Evolutionary conservation across 306 rosid genomes (phyloP).

Genomic region (Neltuma alba): DNA sequence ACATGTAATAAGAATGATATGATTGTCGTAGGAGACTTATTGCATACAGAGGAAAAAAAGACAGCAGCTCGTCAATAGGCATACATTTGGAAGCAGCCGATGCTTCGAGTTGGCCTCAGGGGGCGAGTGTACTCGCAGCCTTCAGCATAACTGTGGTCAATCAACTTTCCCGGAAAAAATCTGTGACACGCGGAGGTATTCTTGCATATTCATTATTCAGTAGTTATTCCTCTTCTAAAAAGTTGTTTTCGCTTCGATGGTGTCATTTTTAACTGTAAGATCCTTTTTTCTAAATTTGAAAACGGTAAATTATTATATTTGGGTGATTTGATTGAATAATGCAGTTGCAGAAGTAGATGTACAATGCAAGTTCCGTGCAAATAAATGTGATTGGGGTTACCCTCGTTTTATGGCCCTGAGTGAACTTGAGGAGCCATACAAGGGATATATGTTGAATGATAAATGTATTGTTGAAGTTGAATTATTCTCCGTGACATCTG

Average conservation of each 20-base stretch:
- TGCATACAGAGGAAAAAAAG: not conserved
- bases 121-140: not conserved
- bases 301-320: not conserved
- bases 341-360: not conserved
- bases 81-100: not conserved
- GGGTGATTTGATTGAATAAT: not conserved
- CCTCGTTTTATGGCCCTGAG: not conserved
- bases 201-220: not conserved
- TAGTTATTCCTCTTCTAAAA: not conserved
- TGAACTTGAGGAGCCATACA: not conserved
- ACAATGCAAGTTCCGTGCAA: not conserved
- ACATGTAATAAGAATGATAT: too few relatives aligned
- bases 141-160: not conserved
- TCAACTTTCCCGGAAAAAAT: not conserved
- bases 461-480: not conserved
- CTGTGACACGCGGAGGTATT: not conserved
- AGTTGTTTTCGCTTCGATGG: not conserved
- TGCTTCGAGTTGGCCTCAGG: not conserved
- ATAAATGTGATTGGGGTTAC: not conserved
- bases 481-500: not conserved
- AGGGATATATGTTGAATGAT: not conserved
- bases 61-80: not conserved
- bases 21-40: not conserved
- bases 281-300: not conserved
- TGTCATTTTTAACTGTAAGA: not conserved